Evolutionary conservation across 1,139 yeast genomes (phyloP).

Genomic region (Blastobotrys capitulatus): DNA sequence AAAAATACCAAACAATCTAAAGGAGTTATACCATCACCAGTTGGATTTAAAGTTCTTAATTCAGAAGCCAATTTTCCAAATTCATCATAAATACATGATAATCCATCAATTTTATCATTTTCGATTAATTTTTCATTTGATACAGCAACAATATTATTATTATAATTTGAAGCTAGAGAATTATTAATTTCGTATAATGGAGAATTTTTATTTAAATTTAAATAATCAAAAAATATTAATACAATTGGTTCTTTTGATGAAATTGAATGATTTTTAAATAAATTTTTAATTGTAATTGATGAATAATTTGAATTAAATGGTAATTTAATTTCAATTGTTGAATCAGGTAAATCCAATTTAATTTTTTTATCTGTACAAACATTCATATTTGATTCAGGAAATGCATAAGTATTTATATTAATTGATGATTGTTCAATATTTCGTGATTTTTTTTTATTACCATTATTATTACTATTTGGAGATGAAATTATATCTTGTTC

Average conservation of each 20-base stretch:
- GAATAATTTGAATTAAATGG: neutral
- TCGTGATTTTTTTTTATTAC: neutral
- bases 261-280: slow-evolving; percentile 1
- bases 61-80: slow-evolving; percentile 17
- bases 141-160: slow-evolving; percentile 10
- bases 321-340: slow-evolving; percentile 2
- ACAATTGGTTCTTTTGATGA: slow-evolving; percentile 1
- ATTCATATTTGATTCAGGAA: slow-evolving; percentile 5
- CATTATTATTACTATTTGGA: too few species aligned
- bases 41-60: slow-evolving; percentile 23
- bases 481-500: too few species aligned
- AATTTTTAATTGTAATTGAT: neutral
- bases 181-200: neutral
- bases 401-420: neutral
- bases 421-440: neutral
- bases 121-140: neutral
- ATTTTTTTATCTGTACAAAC: slow-evolving; percentile 9
- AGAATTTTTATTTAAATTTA: neutral
- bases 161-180: slow-evolving; percentile 4
- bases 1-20: slow-evolving; percentile 18
- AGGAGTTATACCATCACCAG: slow-evolving; percentile 23
- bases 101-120: neutral
- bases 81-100: slow-evolving; percentile 8
- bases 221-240: slow-evolving; percentile 11
- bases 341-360: slow-evolving; percentile 3